These are phyloP conservation scores for Eruca vesicaria DNA, from an alignment of 441 rosid genomes.

Conservation along the genomic window DNA sequence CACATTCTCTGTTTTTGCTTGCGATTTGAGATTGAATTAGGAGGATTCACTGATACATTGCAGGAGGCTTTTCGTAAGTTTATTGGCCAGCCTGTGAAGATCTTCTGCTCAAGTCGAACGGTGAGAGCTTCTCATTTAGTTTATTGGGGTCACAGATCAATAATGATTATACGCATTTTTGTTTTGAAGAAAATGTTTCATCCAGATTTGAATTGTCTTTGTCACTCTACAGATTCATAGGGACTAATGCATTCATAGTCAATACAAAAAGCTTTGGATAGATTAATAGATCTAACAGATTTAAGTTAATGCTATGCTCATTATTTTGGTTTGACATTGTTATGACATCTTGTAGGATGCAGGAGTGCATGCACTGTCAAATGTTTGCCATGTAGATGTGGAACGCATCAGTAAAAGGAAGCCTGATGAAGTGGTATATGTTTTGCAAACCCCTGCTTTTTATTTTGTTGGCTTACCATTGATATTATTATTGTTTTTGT, in stretches of 20 bases:
- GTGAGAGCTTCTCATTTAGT: constrained; percentile 40
- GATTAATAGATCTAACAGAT: neutral
- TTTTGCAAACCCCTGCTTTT: neutral
- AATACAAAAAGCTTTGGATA: neutral
- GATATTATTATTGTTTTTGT: neutral
- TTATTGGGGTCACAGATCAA: neutral
- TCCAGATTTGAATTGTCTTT: constrained; percentile 6
- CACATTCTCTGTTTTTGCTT: neutral
- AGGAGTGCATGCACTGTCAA: constrained; percentile 95
- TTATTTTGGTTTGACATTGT: constrained; percentile 10
- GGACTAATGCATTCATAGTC: neutral
- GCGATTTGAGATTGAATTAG: neutral
- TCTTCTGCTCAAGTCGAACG: constrained; percentile 82
- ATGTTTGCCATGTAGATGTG: constrained; percentile 96
- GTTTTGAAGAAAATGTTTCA: neutral
- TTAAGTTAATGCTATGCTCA: neutral
- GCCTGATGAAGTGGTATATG: constrained; percentile 83
- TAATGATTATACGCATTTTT: neutral
- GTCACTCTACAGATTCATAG: neutral
- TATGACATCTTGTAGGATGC: constrained; percentile 62
- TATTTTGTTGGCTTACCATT: neutral
- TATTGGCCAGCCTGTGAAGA: constrained; percentile 81
- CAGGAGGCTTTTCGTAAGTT: constrained; percentile 86
- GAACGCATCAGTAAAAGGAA: constrained; percentile 91
- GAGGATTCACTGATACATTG: constrained; percentile 18